These are phyloP conservation scores for Saccharomyces jurei DNA, from an alignment of 805 yeast species.

Conservation along the genomic window DNA sequence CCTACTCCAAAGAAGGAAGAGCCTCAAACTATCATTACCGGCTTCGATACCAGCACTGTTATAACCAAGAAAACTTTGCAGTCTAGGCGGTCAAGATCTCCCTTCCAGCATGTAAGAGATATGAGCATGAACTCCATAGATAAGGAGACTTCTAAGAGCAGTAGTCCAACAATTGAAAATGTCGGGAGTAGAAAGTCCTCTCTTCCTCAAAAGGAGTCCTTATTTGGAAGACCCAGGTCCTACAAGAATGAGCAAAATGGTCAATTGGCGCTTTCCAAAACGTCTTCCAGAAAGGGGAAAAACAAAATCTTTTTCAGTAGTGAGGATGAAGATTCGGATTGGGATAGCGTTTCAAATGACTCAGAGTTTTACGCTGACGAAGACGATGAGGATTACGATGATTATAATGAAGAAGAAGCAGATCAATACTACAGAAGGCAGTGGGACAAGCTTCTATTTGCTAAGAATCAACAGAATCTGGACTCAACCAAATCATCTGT, in stretches of 20 bases:
- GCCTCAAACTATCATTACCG: constrained; percentile 18
- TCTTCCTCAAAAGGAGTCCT: constrained; percentile 5
- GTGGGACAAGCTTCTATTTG: constrained; percentile 27
- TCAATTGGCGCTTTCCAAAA: not conserved
- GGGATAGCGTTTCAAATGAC: constrained; percentile 26
- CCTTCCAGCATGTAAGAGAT: not conserved
- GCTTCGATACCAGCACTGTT: constrained; percentile 19
- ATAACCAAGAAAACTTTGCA: constrained; percentile 11
- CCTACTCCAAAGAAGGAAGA: constrained; percentile 9
- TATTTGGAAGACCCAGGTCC: constrained; percentile 11
- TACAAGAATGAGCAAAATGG: not conserved
- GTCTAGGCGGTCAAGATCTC: constrained; percentile 3
- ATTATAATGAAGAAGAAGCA: constrained; percentile 26
- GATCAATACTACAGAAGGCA: constrained; percentile 26
- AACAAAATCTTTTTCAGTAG: constrained; percentile 26
- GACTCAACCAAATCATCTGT: constrained; percentile 3
- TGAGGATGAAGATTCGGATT: constrained; percentile 31
- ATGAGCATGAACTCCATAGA: not conserved
- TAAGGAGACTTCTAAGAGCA: not conserved
- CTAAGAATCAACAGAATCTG: constrained; percentile 11
- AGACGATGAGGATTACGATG: constrained; percentile 14
- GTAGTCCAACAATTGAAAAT: not conserved
- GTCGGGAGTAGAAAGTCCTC: not conserved
- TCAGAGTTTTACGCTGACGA: constrained; percentile 21
- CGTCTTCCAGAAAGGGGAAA: constrained; percentile 1